A percentile compares a stretch with the other conserved stretches of the same genome.
These are phyloP conservation scores for Fusarium sp. DNA, from an alignment of 2,329 filamentous ascomycete species.

Conservation along the genomic window DNA sequence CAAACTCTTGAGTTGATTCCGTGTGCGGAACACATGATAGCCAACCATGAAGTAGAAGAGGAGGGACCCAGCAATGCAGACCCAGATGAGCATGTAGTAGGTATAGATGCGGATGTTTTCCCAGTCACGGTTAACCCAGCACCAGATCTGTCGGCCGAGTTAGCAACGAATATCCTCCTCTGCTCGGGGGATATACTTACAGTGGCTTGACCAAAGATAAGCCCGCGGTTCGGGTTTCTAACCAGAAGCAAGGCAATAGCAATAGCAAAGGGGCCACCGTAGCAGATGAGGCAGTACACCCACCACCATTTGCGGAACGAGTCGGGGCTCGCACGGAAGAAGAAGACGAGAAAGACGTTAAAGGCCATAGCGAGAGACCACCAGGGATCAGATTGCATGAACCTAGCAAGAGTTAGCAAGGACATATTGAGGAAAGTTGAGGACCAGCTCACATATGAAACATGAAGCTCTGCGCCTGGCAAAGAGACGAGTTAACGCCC, in stretches of 20 bases:
- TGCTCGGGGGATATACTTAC: constrained; percentile 51
- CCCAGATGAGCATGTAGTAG: constrained; percentile 71
- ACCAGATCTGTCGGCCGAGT: constrained; percentile 64
- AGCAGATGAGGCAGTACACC: constrained; percentile 76
- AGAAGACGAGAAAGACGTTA: constrained; percentile 80
- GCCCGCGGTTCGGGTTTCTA: constrained; percentile 50
- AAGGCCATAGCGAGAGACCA: constrained; percentile 86
- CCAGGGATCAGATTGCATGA: constrained; percentile 80
- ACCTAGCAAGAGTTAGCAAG: constrained; percentile 63
- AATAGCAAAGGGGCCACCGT: constrained; percentile 76
- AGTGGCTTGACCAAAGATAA: constrained; percentile 67
- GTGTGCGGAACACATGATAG: constrained; percentile 68
- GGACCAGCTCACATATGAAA: constrained; percentile 70
- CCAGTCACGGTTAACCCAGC: constrained; percentile 67
- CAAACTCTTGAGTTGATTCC: constrained; percentile 66
- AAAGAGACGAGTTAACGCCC: constrained; percentile 67
- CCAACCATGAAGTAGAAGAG: constrained; percentile 68
- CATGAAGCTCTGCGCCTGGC: constrained; percentile 68
- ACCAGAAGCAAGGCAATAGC: constrained; percentile 73
- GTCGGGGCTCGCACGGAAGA: constrained; percentile 68
- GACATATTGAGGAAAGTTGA: constrained; percentile 53
- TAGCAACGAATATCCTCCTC: neutral
- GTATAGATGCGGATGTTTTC: constrained; percentile 68
- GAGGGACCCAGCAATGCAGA: constrained; percentile 66
- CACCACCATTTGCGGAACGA: constrained; percentile 79